These are phyloP conservation scores for Phytophthora chlamydospora DNA, from an alignment of 352 stramenopile species.

Conservation along the genomic window DNA sequence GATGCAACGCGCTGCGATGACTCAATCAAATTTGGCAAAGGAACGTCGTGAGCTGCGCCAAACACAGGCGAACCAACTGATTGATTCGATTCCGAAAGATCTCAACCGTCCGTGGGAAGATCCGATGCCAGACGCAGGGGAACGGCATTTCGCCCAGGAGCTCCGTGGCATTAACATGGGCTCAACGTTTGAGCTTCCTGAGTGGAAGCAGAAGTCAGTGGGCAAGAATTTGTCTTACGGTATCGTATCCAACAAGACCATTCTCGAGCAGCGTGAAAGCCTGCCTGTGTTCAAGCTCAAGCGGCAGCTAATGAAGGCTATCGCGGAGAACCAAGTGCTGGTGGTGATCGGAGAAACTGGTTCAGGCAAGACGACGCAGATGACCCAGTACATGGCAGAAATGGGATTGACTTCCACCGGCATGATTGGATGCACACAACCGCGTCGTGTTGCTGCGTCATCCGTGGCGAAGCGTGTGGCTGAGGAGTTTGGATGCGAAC, in stretches of 20 bases:
- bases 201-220: slow-evolving; percentile 98
- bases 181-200: slow-evolving; percentile 91
- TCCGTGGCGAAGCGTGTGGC: slow-evolving; percentile 97
- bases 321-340: slow-evolving; percentile 95
- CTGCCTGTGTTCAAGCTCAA: slow-evolving; percentile 99
- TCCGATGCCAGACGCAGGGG: slow-evolving; percentile 96
- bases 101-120: slow-evolving; percentile 99
- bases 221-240: slow-evolving; percentile 97
- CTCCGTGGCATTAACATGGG: slow-evolving; percentile 92
- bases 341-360: slow-evolving; percentile 99
- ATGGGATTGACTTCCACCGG: slow-evolving; percentile 96
- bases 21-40: slow-evolving; percentile 96
- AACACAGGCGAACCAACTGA: slow-evolving; percentile 97
- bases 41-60: slow-evolving; percentile 97
- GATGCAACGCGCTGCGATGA: slow-evolving; percentile 97
- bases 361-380: slow-evolving; percentile 99
- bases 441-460: slow-evolving; percentile 97
- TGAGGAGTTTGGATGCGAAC: slow-evolving; percentile 95
- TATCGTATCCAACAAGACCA: slow-evolving; percentile 94
- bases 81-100: slow-evolving; percentile 98
- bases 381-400: slow-evolving; percentile 99
- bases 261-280: slow-evolving; percentile 97
- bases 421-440: slow-evolving; percentile 98
- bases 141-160: slow-evolving; percentile 98
- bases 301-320: slow-evolving; percentile 94